Conservation (phyloP, 2,329 filamentous ascomycete genomes). For the Phyllosticta capitalensis region DNA sequence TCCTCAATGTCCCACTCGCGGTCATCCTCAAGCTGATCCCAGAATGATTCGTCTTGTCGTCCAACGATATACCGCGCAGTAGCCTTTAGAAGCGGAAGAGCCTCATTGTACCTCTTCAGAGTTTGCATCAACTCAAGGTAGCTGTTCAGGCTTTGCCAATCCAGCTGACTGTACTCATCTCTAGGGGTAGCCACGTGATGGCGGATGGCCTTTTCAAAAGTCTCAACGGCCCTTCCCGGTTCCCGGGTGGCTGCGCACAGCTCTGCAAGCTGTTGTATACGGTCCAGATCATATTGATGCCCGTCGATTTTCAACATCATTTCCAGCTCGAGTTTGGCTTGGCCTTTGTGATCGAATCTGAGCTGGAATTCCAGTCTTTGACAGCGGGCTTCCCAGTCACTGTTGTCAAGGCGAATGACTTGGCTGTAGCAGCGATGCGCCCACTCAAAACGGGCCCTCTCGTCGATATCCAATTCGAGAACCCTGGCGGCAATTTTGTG, state of each 20-base stretch:
- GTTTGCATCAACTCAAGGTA: constrained; percentile 59
- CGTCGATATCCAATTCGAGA: constrained; percentile 38
- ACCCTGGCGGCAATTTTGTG: constrained; percentile 47
- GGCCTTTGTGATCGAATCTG: constrained; percentile 27
- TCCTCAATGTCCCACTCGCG: constrained; percentile 79
- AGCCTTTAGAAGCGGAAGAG: constrained; percentile 59
- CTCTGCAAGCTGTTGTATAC: constrained; percentile 48
- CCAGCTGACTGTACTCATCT: constrained; percentile 38
- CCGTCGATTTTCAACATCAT: constrained; percentile 41
- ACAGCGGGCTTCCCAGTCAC: constrained; percentile 44
- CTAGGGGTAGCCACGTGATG: constrained; percentile 36
- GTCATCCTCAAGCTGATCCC: constrained; percentile 69
- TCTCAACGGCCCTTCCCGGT: constrained; percentile 37
- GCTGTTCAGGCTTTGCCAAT: constrained; percentile 78
- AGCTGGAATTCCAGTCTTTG: constrained; percentile 48
- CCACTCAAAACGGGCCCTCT: constrained; percentile 34
- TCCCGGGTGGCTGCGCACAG: constrained; percentile 44
- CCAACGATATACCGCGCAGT: constrained; percentile 76
- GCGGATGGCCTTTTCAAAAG: constrained; percentile 45
- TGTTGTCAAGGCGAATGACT: constrained; percentile 43
- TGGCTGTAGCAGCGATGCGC: constrained; percentile 45
- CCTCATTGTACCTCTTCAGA: constrained; percentile 58
- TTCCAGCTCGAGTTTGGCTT: constrained; percentile 43
- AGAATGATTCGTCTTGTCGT: constrained; percentile 62
- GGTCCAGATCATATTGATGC: constrained; percentile 42